phyloP scores from a whole-genome alignment of 164 flowering plant genomes.

The Berberis vulgaris region DNA sequence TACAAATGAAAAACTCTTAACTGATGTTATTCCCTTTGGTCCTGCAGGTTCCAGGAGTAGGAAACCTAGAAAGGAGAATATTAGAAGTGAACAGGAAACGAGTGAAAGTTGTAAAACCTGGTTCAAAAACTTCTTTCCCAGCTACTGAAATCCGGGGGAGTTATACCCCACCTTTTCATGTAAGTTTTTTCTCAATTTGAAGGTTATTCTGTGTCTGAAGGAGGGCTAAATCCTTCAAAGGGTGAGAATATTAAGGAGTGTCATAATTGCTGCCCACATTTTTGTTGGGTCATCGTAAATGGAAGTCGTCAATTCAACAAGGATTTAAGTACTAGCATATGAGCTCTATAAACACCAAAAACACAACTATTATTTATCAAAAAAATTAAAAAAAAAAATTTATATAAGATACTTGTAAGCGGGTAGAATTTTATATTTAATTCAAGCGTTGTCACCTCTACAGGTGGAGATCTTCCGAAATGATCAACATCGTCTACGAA shows the following conservation, averaged over 20 bases:
- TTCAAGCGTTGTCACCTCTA: not conserved
- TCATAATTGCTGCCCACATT: not conserved
- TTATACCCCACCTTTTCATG: conserved; percentile 96
- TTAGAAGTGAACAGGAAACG: conserved; percentile 85
- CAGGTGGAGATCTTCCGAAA: conserved; percentile 89
- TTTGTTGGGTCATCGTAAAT: not conserved
- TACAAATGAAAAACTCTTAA: not conserved
- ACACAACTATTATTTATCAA: too few species aligned
- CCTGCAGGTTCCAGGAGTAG: conserved; percentile 55
- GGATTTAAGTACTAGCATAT: too few species aligned
- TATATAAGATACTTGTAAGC: not conserved
- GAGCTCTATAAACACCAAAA: too few species aligned
- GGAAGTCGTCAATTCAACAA: too few species aligned
- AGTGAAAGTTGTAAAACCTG: conserved; percentile 93
- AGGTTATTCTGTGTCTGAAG: not conserved
- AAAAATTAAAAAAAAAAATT: too few species aligned
- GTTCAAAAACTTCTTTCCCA: conserved; percentile 93
- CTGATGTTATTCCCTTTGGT: not conserved
- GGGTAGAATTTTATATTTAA: not conserved
- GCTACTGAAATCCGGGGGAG: conserved; percentile 92
- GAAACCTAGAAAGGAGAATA: conserved; percentile 78
- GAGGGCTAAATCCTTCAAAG: not conserved
- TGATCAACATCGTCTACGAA: conserved; percentile 82
- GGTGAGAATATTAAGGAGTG: not conserved
- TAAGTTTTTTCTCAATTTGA: conserved; percentile 25